phyloP scores from a whole-genome alignment of 495 filamentous ascomycete species.

The Penicillium nucicola region DNA sequence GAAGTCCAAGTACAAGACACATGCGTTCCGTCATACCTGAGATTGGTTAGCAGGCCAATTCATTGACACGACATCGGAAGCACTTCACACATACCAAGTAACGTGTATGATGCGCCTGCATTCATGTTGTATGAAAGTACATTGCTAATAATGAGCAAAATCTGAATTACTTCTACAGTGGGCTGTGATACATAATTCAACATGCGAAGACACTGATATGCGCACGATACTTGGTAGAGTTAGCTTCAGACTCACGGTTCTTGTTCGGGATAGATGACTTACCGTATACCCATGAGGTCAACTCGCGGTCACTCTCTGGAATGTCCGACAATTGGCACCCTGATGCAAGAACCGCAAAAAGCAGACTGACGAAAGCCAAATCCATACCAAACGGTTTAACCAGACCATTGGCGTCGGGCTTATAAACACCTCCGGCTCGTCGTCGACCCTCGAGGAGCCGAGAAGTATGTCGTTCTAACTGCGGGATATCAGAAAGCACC shows the following conservation, averaged over 20 bases:
- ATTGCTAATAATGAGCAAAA: slow-evolving; percentile 56
- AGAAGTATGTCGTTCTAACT: slow-evolving; percentile 62
- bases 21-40: slow-evolving; percentile 57
- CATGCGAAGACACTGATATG: slow-evolving; percentile 60
- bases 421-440: slow-evolving; percentile 41
- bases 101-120: slow-evolving; percentile 57
- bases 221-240: slow-evolving; percentile 50
- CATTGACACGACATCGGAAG: neutral
- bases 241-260: slow-evolving; percentile 2
- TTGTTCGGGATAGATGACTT: slow-evolving; percentile 12
- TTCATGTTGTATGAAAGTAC: slow-evolving; percentile 65
- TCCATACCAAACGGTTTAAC: slow-evolving; percentile 44
- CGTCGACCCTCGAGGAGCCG: slow-evolving; percentile 65
- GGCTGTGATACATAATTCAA: slow-evolving; percentile 59
- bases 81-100: slow-evolving; percentile 42
- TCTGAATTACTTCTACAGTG: slow-evolving; percentile 55
- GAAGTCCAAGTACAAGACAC: slow-evolving; percentile 57
- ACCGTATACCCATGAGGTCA: slow-evolving; percentile 62
- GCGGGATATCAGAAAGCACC: slow-evolving; percentile 66
- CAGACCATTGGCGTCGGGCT: slow-evolving; percentile 32
- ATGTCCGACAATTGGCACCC: slow-evolving; percentile 74
- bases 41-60: slow-evolving; percentile 1
- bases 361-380: slow-evolving; percentile 37
- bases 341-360: slow-evolving; percentile 79
- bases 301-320: slow-evolving; percentile 52